phyloP scores from a whole-genome alignment of 2,329 filamentous ascomycete genomes.

The Sclerotinia borealis region DNA sequence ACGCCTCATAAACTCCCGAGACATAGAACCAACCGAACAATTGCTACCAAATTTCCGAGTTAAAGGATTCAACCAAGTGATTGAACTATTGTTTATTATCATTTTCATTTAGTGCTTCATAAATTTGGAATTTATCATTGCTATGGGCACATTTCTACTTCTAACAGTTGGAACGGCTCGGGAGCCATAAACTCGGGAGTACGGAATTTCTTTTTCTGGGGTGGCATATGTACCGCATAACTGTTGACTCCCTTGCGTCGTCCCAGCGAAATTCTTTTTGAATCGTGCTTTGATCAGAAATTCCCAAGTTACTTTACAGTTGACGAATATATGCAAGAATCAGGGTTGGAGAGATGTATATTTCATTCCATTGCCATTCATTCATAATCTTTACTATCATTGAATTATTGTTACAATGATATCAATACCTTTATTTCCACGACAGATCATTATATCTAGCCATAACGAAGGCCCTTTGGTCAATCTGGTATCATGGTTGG shows the following conservation, averaged over 20 bases:
- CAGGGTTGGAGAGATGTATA: slow-evolving; percentile 1
- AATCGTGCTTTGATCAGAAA: not conserved
- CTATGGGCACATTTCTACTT: not conserved
- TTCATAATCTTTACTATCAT: not conserved
- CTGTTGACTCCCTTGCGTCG: slow-evolving; percentile 4
- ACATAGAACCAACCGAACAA: not conserved
- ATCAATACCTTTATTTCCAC: not conserved
- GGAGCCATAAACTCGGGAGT: not conserved
- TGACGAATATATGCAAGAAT: not conserved
- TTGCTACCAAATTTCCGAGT: not conserved
- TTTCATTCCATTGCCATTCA: not conserved
- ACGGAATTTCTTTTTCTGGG: not conserved
- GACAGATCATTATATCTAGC: slow-evolving; percentile 33
- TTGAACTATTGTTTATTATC: not conserved
- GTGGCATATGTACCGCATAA: not conserved
- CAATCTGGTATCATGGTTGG: slow-evolving; percentile 35
- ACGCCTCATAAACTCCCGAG: not conserved
- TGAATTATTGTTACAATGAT: slow-evolving; percentile 1
- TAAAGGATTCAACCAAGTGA: not conserved
- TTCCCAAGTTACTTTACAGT: not conserved
- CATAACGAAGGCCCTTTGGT: slow-evolving; percentile 36
- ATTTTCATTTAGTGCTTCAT: not conserved
- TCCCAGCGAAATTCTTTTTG: not conserved
- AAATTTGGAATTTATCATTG: not conserved
- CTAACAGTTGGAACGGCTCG: not conserved